Percentiles rank a stretch among this genome's conserved stretches.
These are phyloP conservation scores for Closterium sp. DNA, from an alignment of 139 green algal genomes.

Conservation along the genomic window DNA sequence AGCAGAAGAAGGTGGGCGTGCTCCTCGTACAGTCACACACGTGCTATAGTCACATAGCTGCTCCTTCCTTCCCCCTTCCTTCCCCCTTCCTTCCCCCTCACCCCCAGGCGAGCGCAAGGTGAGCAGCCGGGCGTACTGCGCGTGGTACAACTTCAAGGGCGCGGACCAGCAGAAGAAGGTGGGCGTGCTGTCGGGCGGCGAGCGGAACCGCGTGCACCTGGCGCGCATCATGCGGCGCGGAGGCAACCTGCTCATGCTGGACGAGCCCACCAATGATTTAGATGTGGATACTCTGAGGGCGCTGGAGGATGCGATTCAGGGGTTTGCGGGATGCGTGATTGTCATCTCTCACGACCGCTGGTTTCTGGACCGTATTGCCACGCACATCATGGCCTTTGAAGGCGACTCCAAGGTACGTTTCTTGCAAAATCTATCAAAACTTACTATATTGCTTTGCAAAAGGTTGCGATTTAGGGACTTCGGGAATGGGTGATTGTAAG, in stretches of 20 bases:
- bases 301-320: slow-evolving; percentile 72
- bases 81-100: too few relatives aligned
- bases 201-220: slow-evolving; percentile 82
- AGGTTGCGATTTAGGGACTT: slow-evolving; percentile 70
- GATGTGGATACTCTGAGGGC: slow-evolving; percentile 66
- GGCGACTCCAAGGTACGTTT: slow-evolving; percentile 60
- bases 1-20: too few relatives aligned
- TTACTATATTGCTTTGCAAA: too few relatives aligned
- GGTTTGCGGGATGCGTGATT: slow-evolving; percentile 65
- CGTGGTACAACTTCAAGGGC: too few relatives aligned
- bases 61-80: too few relatives aligned
- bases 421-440: too few relatives aligned
- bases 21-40: too few relatives aligned
- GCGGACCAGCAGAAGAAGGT: slow-evolving; percentile 82
- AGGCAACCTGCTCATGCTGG: slow-evolving; percentile 81
- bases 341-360: slow-evolving; percentile 82
- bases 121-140: too few relatives aligned
- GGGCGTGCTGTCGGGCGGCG: slow-evolving; percentile 63
- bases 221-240: slow-evolving; percentile 69
- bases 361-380: slow-evolving; percentile 75
- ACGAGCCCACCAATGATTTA: slow-evolving; percentile 78
- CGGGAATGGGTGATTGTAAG: slow-evolving; percentile 60
- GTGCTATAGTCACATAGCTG: too few relatives aligned
- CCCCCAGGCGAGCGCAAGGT: too few relatives aligned
- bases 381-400: slow-evolving; percentile 82